phyloP scores from a whole-genome alignment of 192 early-diverging fungal species.

The Ramicandelaber brevisporus region DNA sequence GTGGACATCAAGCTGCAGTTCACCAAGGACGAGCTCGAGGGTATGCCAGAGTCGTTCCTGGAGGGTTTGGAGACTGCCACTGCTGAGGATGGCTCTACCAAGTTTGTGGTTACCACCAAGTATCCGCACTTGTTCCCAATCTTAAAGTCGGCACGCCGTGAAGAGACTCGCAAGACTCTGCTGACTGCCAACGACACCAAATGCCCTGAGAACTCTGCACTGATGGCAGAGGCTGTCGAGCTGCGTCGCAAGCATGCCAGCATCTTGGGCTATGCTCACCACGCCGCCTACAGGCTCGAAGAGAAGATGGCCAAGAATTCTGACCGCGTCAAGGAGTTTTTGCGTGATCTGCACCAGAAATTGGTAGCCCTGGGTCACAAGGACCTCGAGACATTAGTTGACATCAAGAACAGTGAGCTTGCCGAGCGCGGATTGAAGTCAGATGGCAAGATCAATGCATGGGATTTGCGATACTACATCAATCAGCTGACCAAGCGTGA shows the following conservation, averaged over 20 bases:
- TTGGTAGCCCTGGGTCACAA: slow-evolving; percentile 25
- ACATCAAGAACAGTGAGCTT: slow-evolving; percentile 29
- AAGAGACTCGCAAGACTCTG: slow-evolving; percentile 23
- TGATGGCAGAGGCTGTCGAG: slow-evolving; percentile 27
- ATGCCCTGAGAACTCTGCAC: slow-evolving; percentile 27
- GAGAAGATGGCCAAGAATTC: slow-evolving; percentile 61
- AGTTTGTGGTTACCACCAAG: slow-evolving; percentile 45
- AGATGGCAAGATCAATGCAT: slow-evolving; percentile 32
- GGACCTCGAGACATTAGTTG: slow-evolving; percentile 30
- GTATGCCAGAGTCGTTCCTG: slow-evolving; percentile 44
- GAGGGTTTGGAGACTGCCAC: slow-evolving; percentile 24
- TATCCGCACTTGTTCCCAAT: slow-evolving; percentile 27
- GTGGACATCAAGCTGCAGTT: slow-evolving; percentile 23
- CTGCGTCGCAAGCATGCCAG: slow-evolving; percentile 23
- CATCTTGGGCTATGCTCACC: slow-evolving; percentile 41
- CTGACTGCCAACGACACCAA: slow-evolving; percentile 20
- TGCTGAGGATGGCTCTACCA: slow-evolving; percentile 29
- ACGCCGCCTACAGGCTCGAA: slow-evolving; percentile 48
- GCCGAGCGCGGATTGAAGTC: slow-evolving; percentile 17
- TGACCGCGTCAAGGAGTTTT: slow-evolving; percentile 31
- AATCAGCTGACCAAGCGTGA: slow-evolving; percentile 41
- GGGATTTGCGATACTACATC: slow-evolving; percentile 54
- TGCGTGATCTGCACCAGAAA: slow-evolving; percentile 25
- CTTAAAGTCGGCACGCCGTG: slow-evolving; percentile 19
- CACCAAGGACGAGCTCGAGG: slow-evolving; percentile 33